A percentile compares a stretch with the other conserved stretches of the same genome.
phyloP scores from a whole-genome alignment of 2,329 filamentous ascomycete species.

The Trichoderma sp. region DNA sequence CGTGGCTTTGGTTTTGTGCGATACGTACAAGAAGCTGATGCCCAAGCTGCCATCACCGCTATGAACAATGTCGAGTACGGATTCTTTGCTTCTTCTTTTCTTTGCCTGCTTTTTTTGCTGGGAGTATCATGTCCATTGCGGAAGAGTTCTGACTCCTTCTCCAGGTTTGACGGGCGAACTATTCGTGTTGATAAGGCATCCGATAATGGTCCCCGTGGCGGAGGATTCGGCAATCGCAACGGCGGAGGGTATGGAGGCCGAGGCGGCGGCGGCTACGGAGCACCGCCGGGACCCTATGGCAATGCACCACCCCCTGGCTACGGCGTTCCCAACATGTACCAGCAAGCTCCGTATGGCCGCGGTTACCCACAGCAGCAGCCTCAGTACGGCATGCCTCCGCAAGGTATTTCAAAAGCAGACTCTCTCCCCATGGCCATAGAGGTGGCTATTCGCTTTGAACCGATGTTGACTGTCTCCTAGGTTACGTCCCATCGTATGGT shows the following conservation, averaged over 20 bases:
- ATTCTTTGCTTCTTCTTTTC: slow-evolving; percentile 19
- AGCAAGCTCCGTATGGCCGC: slow-evolving; percentile 38
- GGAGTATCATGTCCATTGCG: background rate
- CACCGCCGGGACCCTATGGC: slow-evolving; percentile 33
- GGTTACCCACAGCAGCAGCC: slow-evolving; percentile 38
- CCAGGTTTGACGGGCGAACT: slow-evolving; percentile 87
- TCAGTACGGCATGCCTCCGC: slow-evolving; percentile 39
- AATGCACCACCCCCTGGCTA: slow-evolving; percentile 37
- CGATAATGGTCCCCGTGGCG: slow-evolving; percentile 65
- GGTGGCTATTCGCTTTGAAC: background rate
- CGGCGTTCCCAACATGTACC: slow-evolving; percentile 39
- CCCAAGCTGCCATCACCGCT: slow-evolving; percentile 69
- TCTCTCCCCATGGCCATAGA: background rate
- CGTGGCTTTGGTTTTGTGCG: slow-evolving; percentile 97
- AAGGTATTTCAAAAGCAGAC: slow-evolving; percentile 37
- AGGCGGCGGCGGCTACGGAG: slow-evolving; percentile 42
- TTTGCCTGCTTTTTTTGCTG: slow-evolving; percentile 1
- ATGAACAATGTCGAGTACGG: slow-evolving; percentile 92
- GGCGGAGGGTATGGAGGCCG: slow-evolving; percentile 42
- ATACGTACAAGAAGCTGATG: slow-evolving; percentile 73
- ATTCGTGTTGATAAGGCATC: slow-evolving; percentile 97
- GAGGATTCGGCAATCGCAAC: slow-evolving; percentile 39
- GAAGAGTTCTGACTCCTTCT: slow-evolving; percentile 15
- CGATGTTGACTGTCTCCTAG: slow-evolving; percentile 27
- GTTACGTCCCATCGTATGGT: slow-evolving; percentile 43